Evolutionary conservation across 768 basidiomycete species (phyloP).

Genomic region (Austroboletus eburneus): DNA sequence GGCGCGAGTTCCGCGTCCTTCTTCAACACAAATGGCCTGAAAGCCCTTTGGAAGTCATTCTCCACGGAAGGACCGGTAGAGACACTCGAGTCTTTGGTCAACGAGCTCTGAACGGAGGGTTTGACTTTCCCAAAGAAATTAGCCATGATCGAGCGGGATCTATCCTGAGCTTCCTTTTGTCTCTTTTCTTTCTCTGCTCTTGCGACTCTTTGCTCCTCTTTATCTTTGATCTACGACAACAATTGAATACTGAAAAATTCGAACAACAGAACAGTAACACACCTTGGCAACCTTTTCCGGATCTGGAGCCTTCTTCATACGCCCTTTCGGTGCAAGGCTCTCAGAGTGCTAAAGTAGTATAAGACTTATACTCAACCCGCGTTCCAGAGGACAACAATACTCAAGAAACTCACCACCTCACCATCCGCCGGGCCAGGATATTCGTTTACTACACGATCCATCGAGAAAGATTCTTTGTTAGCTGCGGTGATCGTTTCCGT

Average conservation of each 20-base stretch:
- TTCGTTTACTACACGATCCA: constrained; percentile 30
- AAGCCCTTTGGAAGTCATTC: constrained; percentile 69
- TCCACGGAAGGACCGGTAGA: constrained; percentile 34
- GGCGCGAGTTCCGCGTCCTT: constrained; percentile 73
- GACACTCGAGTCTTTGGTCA: constrained; percentile 25
- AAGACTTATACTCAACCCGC: neutral
- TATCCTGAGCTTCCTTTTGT: constrained; percentile 64
- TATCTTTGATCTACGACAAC: constrained; percentile 57
- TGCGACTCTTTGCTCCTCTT: constrained; percentile 60
- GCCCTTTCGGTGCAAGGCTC: constrained; percentile 30
- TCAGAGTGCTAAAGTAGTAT: constrained; percentile 16
- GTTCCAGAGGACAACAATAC: neutral
- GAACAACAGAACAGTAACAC: neutral
- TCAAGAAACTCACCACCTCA: constrained; percentile 31
- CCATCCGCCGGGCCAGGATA: constrained; percentile 36
- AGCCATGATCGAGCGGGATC: constrained; percentile 70
- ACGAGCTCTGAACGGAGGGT: constrained; percentile 20
- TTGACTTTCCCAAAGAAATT: constrained; percentile 74
- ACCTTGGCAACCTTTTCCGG: constrained; percentile 46
- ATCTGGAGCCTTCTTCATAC: constrained; percentile 51
- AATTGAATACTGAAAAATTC: constrained; percentile 3
- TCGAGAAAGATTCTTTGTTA: neutral
- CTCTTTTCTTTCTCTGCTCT: constrained; percentile 71
- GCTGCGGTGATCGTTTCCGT: constrained; percentile 2
- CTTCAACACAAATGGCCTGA: constrained; percentile 77